Evolutionary conservation across 345 rosid genomes (phyloP), one percentile per base, ranked within the genome.

Genomic region (Eucalyptus microcorys): DNA sequence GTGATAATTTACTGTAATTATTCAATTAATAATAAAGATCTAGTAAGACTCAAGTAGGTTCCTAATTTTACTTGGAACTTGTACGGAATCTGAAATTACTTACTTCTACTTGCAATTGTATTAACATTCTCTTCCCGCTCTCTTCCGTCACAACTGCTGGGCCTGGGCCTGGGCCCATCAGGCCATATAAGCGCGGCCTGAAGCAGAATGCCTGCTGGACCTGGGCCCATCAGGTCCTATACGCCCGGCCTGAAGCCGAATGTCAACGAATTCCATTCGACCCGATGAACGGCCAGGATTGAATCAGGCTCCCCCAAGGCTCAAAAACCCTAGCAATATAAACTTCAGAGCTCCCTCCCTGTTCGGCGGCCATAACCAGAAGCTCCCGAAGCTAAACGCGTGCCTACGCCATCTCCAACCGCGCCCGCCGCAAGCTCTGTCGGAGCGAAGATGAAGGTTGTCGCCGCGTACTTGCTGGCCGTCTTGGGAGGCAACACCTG

Each of bases 381-480:
- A 76, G 47, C 47, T 40, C 84, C 24, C 30, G 30, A 76, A 76
- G 30, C 84, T 76, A 11, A 11, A 55, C 30, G 47, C 84, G 47
- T 21, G 84, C 84, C 84, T 12, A 14, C 3, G 84, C 84, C 47
- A 21, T 40, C 13, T 40, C 15, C 84, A 6, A 6, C 7, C 30
- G 47, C 43, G 30, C 30, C 30, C 30, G 47, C 14, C 7, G 2
- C 84, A 76, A 40, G 15, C 47, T 76, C 84, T 37, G 47, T 76
- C 14, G 84, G 47, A 40, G 47, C 84, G 84, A 76, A 80, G 89
- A 95, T 93, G 95, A 94, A 95, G 95, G 91, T 93, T 47, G 59
- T 92, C 30, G 95, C 96, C 50, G 96, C 96, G 9, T 95, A 91
- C 89, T 87, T 95, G 92, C 85, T 95, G 89, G 95, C 94, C 26